phyloP scores from a whole-genome alignment of 257 asterid genomes.

The Solanum verrucosum region DNA sequence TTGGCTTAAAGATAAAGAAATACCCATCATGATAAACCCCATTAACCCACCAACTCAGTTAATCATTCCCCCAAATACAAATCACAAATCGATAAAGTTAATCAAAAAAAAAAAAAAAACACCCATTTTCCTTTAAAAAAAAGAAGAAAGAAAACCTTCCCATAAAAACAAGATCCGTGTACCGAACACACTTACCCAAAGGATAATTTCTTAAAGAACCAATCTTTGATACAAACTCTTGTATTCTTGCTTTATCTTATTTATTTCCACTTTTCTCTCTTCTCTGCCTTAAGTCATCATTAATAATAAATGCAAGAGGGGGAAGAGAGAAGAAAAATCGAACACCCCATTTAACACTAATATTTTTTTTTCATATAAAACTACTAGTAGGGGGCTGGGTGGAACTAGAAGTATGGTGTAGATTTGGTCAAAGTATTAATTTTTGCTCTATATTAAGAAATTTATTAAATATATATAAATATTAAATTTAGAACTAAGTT shows the following conservation, averaged over 20 bases:
- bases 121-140: neutral
- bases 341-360: neutral
- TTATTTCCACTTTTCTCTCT: neutral
- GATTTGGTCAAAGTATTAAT: neutral
- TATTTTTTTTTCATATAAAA: neutral
- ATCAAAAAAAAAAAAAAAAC: neutral
- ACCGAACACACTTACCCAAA: neutral
- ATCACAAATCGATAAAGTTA: neutral
- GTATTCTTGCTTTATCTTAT: neutral
- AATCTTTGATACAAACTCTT: neutral
- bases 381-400: neutral
- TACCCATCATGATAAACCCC: neutral
- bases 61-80: neutral
- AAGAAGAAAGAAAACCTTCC: neutral
- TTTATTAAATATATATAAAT: too few species aligned
- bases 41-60: neutral
- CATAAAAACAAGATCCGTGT: neutral
- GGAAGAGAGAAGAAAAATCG: neutral
- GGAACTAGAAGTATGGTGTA: neutral
- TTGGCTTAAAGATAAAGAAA: slow-evolving; percentile 2
- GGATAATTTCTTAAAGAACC: neutral
- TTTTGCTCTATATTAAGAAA: too few species aligned
- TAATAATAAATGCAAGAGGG: neutral
- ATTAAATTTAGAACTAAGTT: too few species aligned
- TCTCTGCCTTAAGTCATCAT: neutral